Evolutionary conservation across 129 eudicot species (phyloP).

Genomic region (Pseudognaphalium luteoalbum): DNA sequence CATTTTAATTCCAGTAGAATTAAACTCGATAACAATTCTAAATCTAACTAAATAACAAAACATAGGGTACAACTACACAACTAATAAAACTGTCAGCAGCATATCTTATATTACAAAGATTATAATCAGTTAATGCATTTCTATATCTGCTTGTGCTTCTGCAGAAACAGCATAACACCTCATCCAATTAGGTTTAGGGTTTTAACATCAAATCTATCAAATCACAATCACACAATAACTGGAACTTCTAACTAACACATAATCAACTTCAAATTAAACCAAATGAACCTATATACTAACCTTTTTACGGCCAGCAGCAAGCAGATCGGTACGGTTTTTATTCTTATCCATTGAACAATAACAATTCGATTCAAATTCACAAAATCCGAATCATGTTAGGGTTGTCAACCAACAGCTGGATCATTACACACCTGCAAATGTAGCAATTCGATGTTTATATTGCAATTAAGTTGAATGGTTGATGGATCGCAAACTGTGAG

Average conservation of each 20-base stretch:
- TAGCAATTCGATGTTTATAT: conserved; percentile 19
- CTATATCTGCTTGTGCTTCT: not conserved
- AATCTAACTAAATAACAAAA: conserved; percentile 12
- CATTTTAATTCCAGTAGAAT: not conserved
- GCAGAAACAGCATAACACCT: not conserved
- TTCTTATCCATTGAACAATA: conserved; percentile 74
- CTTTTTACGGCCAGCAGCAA: conserved; percentile 96
- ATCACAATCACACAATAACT: conserved; percentile 24
- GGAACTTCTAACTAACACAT: not conserved
- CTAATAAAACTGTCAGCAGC: conserved; percentile 5
- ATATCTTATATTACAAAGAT: not conserved
- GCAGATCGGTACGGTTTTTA: conserved; percentile 86
- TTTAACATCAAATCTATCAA: conserved; percentile 1
- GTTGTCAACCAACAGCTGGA: conserved; percentile 16
- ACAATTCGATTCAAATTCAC: conserved; percentile 29
- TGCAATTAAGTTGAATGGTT: not conserved
- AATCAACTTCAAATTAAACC: not conserved
- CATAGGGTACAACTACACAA: not conserved
- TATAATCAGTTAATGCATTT: not conserved
- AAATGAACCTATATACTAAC: conserved; percentile 32
- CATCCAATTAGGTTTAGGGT: conserved; percentile 24
- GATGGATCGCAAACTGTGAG: not conserved
- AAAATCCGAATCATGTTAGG: conserved; percentile 26
- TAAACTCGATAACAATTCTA: not conserved
- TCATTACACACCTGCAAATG: conserved; percentile 31